Evolutionary conservation across 495 filamentous ascomycete genomes (phyloP), one percentile per base, ranked within the genome.

Genomic region (Aspergillus sparsus): DNA sequence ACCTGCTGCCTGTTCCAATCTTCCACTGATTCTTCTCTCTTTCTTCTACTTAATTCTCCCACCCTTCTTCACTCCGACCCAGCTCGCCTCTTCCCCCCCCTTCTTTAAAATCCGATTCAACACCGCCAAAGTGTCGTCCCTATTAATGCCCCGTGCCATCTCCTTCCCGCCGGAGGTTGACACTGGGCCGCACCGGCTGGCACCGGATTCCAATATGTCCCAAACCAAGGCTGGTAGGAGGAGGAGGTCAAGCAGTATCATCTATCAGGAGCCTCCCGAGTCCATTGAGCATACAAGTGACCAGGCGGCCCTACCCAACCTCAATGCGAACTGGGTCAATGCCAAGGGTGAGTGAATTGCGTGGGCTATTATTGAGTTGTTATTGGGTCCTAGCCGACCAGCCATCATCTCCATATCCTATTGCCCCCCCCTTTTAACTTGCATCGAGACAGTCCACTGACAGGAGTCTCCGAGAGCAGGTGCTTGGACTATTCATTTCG

Each of bases 311-410:
- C 76, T 97, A 61, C 94, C 94, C 34, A 98, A 98, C 67, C 74
- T 97, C 71, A 98, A 98, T 80, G 91, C 94, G 64, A 88, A 96
- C 75, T 98, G 94, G 94, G 94, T 97, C 62, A 97, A 98, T 77
- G 90, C 91, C 62, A 98, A 98, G 82, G 94, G 94, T 98, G 78
- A 70, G 85, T 75, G 27, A 44, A 15, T 50, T 37, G 45, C 45
- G 56, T 55, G 52, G 61, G 45, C 42, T 55, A 31, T 44, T 32
- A 31, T 41, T 53, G 49, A 36, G 32, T 33, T 53, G 57, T 27
- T 53, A 53, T 53, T 59, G 57, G 57, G 37, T 44, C 15, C 37
- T 37, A 18, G 9, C 32, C 16, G 10, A 21, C 15, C 13, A 32
- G 11, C 34, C 12, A 27, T 16, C 5, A 6, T 21, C 2, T 21